Conservation (phyloP, 2,329 filamentous ascomycete genomes). For the Ophiostoma novo-ulmi region DNA sequence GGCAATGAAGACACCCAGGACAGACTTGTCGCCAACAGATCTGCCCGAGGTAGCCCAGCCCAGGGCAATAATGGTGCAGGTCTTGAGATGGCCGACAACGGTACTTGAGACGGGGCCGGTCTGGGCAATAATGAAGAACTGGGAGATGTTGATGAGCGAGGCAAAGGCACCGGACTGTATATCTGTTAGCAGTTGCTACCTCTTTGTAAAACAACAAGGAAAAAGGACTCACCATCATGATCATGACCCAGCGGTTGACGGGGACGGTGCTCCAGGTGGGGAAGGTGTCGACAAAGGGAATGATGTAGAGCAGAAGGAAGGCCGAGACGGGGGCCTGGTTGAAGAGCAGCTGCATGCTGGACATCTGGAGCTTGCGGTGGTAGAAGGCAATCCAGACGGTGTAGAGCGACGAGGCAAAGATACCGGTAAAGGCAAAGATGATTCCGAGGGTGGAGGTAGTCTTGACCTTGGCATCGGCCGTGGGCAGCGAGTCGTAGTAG, state of each 20-base stretch:
- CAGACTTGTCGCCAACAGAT: conserved; percentile 51
- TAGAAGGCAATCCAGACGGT: conserved; percentile 65
- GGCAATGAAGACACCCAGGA: conserved; percentile 52
- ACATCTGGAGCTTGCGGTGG: conserved; percentile 60
- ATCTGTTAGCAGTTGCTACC: conserved; percentile 24
- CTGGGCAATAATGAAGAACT: conserved; percentile 58
- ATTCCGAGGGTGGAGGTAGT: conserved; percentile 56
- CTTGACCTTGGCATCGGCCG: conserved; percentile 44
- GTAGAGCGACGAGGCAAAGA: conserved; percentile 61
- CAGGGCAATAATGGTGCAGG: conserved; percentile 58
- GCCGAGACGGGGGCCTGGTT: conserved; percentile 62
- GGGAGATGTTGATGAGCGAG: conserved; percentile 59
- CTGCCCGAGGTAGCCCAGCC: conserved; percentile 56
- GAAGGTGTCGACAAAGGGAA: conserved; percentile 61
- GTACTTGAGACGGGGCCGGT: conserved; percentile 60
- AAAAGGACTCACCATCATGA: conserved; percentile 47
- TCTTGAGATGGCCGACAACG: conserved; percentile 62
- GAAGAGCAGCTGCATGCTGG: conserved; percentile 63
- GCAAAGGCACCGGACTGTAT: conserved; percentile 57
- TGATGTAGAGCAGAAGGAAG: conserved; percentile 58
- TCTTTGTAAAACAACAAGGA: neutral
- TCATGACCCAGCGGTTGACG: conserved; percentile 52
- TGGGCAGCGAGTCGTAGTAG: conserved; percentile 60
- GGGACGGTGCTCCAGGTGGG: conserved; percentile 51
- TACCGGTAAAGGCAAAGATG: conserved; percentile 58